Evolutionary conservation across 495 filamentous ascomycete species (phyloP), one percentile per base, ranked within the genome.

Genomic region (Aspergillus conjunctus): DNA sequence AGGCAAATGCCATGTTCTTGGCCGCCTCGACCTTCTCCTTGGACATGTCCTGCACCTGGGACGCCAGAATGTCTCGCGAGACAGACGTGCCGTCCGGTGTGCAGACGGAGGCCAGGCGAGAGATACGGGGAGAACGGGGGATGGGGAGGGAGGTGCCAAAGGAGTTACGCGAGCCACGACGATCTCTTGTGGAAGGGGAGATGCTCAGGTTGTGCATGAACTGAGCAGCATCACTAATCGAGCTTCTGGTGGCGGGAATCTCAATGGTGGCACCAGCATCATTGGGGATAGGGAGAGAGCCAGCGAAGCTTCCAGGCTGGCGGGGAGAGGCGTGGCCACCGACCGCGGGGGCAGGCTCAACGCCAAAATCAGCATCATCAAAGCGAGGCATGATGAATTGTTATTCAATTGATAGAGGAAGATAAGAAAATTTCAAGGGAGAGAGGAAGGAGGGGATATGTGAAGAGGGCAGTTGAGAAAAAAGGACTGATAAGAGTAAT

Each of bases 1-100:
- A 95, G 61, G 91, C 92, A 68, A 91, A 94, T 34, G 92, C 91
- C 79, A 91, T 94, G 68, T 81, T 82, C 72, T 85, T 84, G 18
- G 85, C 85, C 26, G 79, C 77, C 6, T 72, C 73, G 7, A 88
- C 88, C 71, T 90, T 91, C 65, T 88, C 83, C 57, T 84, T 72
- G 60, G 85, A 80, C 63, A 91, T 78, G 63, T 89, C 88, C 73
- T 92, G 90, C 31, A 90, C 79, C 71, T 89, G 87, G 3, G 86
- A 84, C 56, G 87, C 87, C 59, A 92, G 72, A 66, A 92, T 85
- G 44, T 91, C 86, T 22, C 87, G 84, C 0, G 87, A 85, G 50
- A 78, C 46, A 77, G 78, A 67, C 79, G 81, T 66, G 43, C 71
- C 74, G 62, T 77, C 76, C 17, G 70, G 60, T 14, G 71, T 75